These are phyloP conservation scores for Notholithocarpus densiflorus DNA, from an alignment of 306 rosid species.

Conservation along the genomic window DNA sequence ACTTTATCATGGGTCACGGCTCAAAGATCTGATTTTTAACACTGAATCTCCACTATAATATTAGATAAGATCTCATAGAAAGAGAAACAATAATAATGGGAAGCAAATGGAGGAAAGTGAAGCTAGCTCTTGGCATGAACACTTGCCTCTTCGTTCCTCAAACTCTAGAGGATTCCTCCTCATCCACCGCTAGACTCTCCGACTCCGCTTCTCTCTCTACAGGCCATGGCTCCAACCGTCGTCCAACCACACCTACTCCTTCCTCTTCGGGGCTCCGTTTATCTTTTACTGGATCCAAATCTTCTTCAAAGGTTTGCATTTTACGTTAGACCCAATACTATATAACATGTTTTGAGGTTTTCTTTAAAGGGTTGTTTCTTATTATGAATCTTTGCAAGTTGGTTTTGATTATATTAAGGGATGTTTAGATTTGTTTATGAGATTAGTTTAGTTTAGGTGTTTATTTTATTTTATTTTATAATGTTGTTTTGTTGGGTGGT, in stretches of 20 bases:
- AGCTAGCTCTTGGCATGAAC: slow-evolving; percentile 66
- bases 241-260: slow-evolving; percentile 48
- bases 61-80: not conserved
- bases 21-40: slow-evolving; percentile 22
- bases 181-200: slow-evolving; percentile 30
- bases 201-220: slow-evolving; percentile 33
- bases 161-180: slow-evolving; percentile 41
- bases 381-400: too few relatives aligned
- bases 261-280: slow-evolving; percentile 58
- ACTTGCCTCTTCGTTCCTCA: slow-evolving; percentile 51
- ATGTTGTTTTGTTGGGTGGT: too few relatives aligned
- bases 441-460: too few relatives aligned
- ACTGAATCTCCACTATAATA: too few relatives aligned
- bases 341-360: not conserved
- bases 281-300: slow-evolving; percentile 50
- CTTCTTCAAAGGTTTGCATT: slow-evolving; percentile 65
- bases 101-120: slow-evolving; percentile 80
- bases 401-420: too few relatives aligned
- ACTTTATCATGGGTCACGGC: slow-evolving; percentile 19
- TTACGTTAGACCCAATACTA: slow-evolving; percentile 1
- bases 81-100: slow-evolving; percentile 39
- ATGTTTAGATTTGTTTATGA: too few relatives aligned
- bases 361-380: too few relatives aligned
- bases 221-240: slow-evolving; percentile 31
- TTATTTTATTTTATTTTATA: too few relatives aligned